Conservation (phyloP, 495 filamentous ascomycete genomes). For the Pseudomonodictys pantanalensis region DNA sequence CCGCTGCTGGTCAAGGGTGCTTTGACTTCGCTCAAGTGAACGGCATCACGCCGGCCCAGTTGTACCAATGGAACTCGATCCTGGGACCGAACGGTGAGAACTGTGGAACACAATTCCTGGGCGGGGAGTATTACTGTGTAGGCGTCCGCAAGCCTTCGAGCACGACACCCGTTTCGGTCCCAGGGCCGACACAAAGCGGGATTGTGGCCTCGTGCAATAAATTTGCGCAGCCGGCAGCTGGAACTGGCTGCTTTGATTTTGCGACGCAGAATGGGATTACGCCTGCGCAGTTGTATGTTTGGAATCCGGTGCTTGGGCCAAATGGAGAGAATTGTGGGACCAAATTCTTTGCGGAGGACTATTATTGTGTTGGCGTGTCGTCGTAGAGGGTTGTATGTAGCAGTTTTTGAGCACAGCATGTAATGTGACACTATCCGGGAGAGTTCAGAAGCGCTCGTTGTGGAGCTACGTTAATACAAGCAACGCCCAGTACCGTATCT, state of each 20-base stretch:
- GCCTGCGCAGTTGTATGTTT: neutral
- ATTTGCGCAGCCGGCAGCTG: neutral
- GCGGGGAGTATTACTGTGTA: neutral
- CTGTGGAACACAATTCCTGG: neutral
- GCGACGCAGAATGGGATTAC: neutral
- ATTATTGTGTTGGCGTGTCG: neutral
- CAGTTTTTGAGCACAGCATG: neutral
- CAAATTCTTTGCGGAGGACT: neutral
- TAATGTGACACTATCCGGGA: neutral
- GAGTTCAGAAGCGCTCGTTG: neutral
- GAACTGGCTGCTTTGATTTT: neutral
- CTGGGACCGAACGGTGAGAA: neutral
- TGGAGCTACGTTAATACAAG: neutral
- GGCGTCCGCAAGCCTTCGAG: neutral
- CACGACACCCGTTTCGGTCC: neutral
- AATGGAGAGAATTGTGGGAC: neutral
- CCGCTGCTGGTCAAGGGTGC: neutral
- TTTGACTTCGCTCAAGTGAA: neutral
- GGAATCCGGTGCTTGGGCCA: neutral
- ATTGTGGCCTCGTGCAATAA: neutral
- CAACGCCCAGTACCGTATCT: neutral
- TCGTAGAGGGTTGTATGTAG: neutral
- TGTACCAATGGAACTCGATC: neutral
- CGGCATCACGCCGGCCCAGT: neutral
- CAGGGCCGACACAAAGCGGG: neutral